These are phyloP conservation scores for Calonectria fujianensis DNA, from an alignment of 2,329 filamentous ascomycete species.

Conservation along the genomic window DNA sequence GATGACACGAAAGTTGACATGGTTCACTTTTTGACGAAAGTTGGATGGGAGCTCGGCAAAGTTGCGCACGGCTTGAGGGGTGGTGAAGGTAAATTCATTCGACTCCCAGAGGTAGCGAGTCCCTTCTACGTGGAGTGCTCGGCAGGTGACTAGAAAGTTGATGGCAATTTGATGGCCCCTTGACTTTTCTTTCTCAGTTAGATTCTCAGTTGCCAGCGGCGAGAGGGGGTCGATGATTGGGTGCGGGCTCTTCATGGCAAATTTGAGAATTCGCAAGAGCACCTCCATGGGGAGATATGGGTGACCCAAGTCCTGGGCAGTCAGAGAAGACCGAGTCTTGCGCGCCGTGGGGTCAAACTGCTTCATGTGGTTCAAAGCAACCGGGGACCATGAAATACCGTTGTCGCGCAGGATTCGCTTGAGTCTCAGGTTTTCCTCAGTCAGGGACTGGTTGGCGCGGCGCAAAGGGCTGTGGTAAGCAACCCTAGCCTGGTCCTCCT, in stretches of 20 bases:
- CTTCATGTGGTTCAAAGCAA: conserved; percentile 59
- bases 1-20: conserved; percentile 71
- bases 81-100: conserved; percentile 74
- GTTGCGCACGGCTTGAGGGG: conserved; percentile 67
- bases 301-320: conserved; percentile 55
- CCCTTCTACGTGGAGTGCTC: conserved; percentile 69
- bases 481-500: conserved; percentile 69
- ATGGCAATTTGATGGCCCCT: conserved; percentile 71
- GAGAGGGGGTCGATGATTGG: conserved; percentile 74
- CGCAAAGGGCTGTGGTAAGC: conserved; percentile 71
- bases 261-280: conserved; percentile 70
- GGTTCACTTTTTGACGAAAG: conserved; percentile 66
- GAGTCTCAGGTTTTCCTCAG: conserved; percentile 69
- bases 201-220: conserved; percentile 63
- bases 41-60: conserved; percentile 67
- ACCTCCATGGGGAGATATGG: conserved; percentile 72
- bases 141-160: conserved; percentile 72
- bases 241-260: conserved; percentile 68
- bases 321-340: conserved; percentile 58
- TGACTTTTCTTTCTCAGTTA: conserved; percentile 66
- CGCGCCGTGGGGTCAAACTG: conserved; percentile 57
- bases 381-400: conserved; percentile 70
- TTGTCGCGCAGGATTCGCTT: conserved; percentile 72
- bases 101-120: conserved; percentile 69
- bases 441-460: conserved; percentile 65